phyloP scores from a whole-genome alignment of 257 asterid species.

The Scutellaria galericulata region DNA sequence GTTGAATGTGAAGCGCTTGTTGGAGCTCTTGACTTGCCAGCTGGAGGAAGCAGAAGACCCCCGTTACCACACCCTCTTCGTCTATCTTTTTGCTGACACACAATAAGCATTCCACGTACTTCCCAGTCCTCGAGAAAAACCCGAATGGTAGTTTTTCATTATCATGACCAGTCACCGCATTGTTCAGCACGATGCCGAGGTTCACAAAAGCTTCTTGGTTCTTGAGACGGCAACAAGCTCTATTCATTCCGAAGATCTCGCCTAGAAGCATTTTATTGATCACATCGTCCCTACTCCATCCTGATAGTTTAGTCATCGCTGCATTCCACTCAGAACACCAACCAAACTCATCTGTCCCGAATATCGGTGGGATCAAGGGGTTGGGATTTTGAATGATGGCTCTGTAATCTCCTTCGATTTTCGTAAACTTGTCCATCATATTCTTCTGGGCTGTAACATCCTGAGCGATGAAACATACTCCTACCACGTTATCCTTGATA shows the following conservation, averaged over 20 bases:
- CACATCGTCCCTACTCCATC: constrained; percentile 77
- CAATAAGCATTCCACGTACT: constrained; percentile 74
- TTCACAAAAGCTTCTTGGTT: constrained; percentile 82
- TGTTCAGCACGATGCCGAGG: constrained; percentile 76
- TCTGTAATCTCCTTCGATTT: constrained; percentile 89
- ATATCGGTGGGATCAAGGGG: constrained; percentile 91
- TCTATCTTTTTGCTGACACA: constrained; percentile 82
- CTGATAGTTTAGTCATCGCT: constrained; percentile 82
- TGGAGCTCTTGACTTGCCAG: constrained; percentile 94
- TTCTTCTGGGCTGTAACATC: constrained; percentile 86
- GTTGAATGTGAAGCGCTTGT: constrained; percentile 88
- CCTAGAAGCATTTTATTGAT: constrained; percentile 88
- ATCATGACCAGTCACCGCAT: constrained; percentile 73
- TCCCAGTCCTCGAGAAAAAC: constrained; percentile 68
- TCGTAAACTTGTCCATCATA: constrained; percentile 92
- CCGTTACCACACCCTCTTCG: constrained; percentile 70
- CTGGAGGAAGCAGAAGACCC: constrained; percentile 91
- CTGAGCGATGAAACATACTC: constrained; percentile 94
- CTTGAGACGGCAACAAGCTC: constrained; percentile 76
- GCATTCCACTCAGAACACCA: constrained; percentile 99
- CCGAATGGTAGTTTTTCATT: constrained; percentile 74
- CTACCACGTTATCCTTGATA: constrained; percentile 75
- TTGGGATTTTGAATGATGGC: constrained; percentile 89
- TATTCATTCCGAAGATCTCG: constrained; percentile 77
- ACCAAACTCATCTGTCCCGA: constrained; percentile 89